phyloP scores from a whole-genome alignment of 2,329 filamentous ascomycete species.

The Hymenoscyphus fraxineus region DNA sequence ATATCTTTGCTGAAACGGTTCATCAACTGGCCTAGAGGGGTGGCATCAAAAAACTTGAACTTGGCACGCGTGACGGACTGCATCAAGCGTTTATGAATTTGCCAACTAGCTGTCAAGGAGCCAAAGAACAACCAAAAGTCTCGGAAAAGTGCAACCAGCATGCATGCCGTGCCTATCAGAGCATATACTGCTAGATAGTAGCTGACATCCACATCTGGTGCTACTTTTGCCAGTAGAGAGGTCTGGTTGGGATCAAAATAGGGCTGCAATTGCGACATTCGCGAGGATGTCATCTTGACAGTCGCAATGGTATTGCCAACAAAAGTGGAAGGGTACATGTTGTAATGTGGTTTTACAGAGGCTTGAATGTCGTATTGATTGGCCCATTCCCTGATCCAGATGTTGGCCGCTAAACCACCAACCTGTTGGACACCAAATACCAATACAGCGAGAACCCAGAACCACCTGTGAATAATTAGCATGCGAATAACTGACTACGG shows the following conservation, averaged over 20 bases:
- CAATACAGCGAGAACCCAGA: slow-evolving; percentile 73
- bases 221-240: slow-evolving; percentile 30
- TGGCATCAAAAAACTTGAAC: slow-evolving; percentile 97
- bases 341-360: slow-evolving; percentile 15
- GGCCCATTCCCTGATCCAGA: slow-evolving; percentile 95
- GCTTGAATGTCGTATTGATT: slow-evolving; percentile 66
- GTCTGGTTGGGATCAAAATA: slow-evolving; percentile 34
- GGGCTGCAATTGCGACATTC: slow-evolving; percentile 30
- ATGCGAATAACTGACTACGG: background rate
- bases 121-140: slow-evolving; percentile 91
- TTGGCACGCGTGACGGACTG: slow-evolving; percentile 78
- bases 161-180: slow-evolving; percentile 70
- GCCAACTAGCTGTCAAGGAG: slow-evolving; percentile 81
- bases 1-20: slow-evolving; percentile 98
- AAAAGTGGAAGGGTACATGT: slow-evolving; percentile 24
- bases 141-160: slow-evolving; percentile 74
- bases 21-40: slow-evolving; percentile 92
- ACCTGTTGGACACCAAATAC: slow-evolving; percentile 83
- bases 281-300: slow-evolving; percentile 24
- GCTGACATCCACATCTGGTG: slow-evolving; percentile 64
- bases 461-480: slow-evolving; percentile 50
- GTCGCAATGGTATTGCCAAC: slow-evolving; percentile 31
- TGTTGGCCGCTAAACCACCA: slow-evolving; percentile 78
- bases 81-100: slow-evolving; percentile 77
- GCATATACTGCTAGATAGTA: slow-evolving; percentile 88